Evolutionary conservation across 148 eudicot species (phyloP).

Genomic region (Amaranthus palmeri): DNA sequence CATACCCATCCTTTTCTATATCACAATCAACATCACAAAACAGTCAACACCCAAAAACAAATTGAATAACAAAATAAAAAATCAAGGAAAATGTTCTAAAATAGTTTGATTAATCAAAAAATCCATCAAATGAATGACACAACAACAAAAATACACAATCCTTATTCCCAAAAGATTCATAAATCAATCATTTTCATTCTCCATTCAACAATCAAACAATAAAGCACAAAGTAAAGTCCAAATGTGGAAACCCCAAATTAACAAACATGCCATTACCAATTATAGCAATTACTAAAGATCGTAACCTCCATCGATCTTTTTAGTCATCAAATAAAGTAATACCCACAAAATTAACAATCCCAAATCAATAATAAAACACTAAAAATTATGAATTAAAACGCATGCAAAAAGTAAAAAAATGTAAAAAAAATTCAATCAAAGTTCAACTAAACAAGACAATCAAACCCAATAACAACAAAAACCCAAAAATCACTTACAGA

Average conservation of each 20-base stretch:
- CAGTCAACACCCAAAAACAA: background rate
- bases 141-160: background rate
- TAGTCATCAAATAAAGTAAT: background rate
- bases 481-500: background rate
- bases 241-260: background rate
- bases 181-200: background rate
- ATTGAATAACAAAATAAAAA: background rate
- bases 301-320: constrained; percentile 11
- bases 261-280: background rate
- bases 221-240: background rate
- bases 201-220: background rate
- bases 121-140: background rate
- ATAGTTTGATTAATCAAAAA: background rate
- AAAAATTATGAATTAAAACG: constrained; percentile 6
- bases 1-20: constrained; percentile 33
- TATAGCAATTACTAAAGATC: background rate
- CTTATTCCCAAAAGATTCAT: too few relatives aligned
- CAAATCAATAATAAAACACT: background rate
- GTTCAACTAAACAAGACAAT: background rate
- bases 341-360: background rate
- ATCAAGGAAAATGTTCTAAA: background rate
- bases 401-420: constrained; percentile 16
- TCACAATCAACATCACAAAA: constrained; percentile 1
- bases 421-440: constrained; percentile 7
- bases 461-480: constrained; percentile 3